phyloP scores from a whole-genome alignment of 768 basidiomycete species.

The Russula sp. region DNA sequence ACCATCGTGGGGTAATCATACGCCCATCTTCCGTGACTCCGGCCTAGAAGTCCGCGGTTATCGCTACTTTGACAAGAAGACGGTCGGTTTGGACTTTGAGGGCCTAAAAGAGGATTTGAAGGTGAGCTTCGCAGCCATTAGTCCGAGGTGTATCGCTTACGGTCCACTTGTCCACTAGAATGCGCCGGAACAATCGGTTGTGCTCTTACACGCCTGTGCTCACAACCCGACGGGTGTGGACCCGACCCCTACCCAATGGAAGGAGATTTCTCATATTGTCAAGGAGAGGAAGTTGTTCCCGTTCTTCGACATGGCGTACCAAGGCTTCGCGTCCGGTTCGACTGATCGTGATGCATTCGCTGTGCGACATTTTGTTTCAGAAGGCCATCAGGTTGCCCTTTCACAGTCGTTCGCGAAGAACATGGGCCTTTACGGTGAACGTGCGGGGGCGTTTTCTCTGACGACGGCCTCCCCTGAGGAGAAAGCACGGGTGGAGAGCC shows the following conservation, averaged over 20 bases:
- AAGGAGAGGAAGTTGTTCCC: conserved; percentile 90
- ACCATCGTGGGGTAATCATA: conserved; percentile 98
- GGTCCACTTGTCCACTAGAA: not conserved
- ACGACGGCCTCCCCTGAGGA: conserved; percentile 61
- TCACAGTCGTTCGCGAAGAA: conserved; percentile 98
- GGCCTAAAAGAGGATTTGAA: conserved; percentile 83
- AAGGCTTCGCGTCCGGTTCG: conserved; percentile 95
- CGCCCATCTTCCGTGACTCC: conserved; percentile 86
- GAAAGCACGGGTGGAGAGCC: conserved; percentile 83
- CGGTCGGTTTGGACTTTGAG: conserved; percentile 86
- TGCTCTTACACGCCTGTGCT: conserved; percentile 93
- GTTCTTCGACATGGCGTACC: conserved; percentile 99
- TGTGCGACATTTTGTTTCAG: conserved; percentile 84
- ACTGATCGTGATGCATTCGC: conserved; percentile 90
- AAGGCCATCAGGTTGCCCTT: conserved; percentile 86
- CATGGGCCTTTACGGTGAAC: conserved; percentile 98
- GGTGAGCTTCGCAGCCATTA: conserved; percentile 38
- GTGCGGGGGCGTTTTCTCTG: conserved; percentile 94
- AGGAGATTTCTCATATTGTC: conserved; percentile 77
- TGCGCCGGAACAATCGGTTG: conserved; percentile 64
- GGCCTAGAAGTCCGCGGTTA: conserved; percentile 90
- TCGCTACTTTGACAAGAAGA: conserved; percentile 89
- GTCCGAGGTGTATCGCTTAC: not conserved
- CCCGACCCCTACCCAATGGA: conserved; percentile 91
- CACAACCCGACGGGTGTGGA: conserved; percentile 99